Conservation (phyloP, 1,284 basidiomycete species). For the Quambalaria eucalypti region DNA sequence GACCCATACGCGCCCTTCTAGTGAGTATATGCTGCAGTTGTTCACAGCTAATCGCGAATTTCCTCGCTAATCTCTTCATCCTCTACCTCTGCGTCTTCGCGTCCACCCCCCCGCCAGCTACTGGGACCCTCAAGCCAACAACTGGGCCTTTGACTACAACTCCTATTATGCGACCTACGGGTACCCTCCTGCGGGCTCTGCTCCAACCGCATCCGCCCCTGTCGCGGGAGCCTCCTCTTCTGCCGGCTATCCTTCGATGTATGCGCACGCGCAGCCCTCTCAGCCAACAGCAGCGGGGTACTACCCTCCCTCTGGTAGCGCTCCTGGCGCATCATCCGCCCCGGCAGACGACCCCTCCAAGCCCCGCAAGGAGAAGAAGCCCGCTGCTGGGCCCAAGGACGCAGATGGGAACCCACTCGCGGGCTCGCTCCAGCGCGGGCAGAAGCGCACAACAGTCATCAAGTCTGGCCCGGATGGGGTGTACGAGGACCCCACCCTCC, state of each 20-base stretch:
- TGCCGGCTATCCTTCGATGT: too few relatives aligned
- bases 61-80: not conserved
- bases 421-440: slow-evolving; percentile 61
- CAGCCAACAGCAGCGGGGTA: not conserved
- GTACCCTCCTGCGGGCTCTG: slow-evolving; percentile 17
- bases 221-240: slow-evolving; percentile 5
- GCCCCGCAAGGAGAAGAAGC: slow-evolving; percentile 4
- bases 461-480: slow-evolving; percentile 88
- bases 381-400: slow-evolving; percentile 13
- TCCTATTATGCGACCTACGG: slow-evolving; percentile 37
- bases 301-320: not conserved
- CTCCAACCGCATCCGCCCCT: slow-evolving; percentile 4
- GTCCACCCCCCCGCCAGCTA: slow-evolving; percentile 14
- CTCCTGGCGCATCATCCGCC: slow-evolving; percentile 8
- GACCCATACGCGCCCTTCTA: slow-evolving; percentile 45
- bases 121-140: slow-evolving; percentile 34
- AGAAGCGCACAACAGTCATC: slow-evolving; percentile 85
- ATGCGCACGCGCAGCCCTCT: too few relatives aligned
- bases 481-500: slow-evolving; percentile 93
- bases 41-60: not conserved
- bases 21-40: slow-evolving; percentile 4
- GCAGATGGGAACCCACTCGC: slow-evolving; percentile 17
- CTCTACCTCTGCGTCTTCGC: not conserved
- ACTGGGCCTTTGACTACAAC: slow-evolving; percentile 45
- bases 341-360: not conserved